phyloP scores from a whole-genome alignment of 305 asterid genomes.

The Petunia hybrid region DNA sequence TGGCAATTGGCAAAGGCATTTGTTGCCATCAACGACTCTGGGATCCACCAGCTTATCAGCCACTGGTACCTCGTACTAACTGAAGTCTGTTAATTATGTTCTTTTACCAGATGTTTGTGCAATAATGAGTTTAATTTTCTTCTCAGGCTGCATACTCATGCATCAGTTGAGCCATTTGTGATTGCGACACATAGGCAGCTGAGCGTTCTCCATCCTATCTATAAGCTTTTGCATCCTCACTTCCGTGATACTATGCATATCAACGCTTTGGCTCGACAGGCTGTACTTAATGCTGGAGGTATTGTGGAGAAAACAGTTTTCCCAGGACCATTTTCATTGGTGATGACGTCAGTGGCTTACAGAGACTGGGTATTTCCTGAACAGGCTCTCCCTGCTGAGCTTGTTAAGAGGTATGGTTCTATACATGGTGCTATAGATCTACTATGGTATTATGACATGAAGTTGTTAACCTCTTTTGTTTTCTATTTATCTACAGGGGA shows the following conservation, averaged over 20 bases:
- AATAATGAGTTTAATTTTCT: neutral
- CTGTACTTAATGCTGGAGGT: constrained; percentile 44
- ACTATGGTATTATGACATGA: neutral
- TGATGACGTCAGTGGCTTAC: constrained; percentile 39
- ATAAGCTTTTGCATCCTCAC: constrained; percentile 45
- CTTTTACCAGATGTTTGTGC: neutral
- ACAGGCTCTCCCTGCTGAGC: constrained; percentile 49
- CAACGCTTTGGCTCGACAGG: constrained; percentile 45
- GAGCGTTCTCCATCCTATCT: constrained; percentile 45
- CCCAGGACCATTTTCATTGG: constrained; percentile 40
- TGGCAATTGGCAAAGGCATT: constrained; percentile 40
- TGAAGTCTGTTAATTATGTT: neutral
- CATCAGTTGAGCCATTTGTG: constrained; percentile 45
- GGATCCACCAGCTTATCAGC: constrained; percentile 42
- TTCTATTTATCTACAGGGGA: constrained; percentile 19
- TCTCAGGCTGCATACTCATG: constrained; percentile 45
- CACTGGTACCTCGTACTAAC: constrained; percentile 36
- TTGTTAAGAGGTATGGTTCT: constrained; percentile 38
- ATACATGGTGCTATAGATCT: neutral
- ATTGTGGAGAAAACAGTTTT: constrained; percentile 43
- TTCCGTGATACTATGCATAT: constrained; percentile 49
- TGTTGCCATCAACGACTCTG: constrained; percentile 35
- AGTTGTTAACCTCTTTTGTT: neutral
- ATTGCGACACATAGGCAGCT: constrained; percentile 48
- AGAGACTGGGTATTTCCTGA: constrained; percentile 46